Base-by-base conservation (phyloP, 192 early-diverging fungal genomes). In the Coemansia javaensis region DNA sequence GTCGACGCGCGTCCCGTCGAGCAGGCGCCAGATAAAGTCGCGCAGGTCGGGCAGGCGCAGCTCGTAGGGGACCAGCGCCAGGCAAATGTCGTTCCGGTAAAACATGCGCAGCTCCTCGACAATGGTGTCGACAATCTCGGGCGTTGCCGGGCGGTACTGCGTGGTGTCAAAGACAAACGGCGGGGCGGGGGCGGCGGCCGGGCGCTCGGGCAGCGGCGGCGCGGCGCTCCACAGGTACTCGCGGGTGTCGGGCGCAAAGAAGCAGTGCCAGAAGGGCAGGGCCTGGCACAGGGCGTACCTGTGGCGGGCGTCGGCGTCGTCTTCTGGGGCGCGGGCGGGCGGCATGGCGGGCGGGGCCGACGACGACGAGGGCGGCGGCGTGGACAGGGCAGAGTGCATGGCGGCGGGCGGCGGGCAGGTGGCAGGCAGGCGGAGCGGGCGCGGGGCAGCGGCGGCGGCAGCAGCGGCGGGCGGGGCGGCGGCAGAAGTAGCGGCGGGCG, bases 1-100 rank as follows among this genome's bases (percentile, higher is more conserved):
- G 13, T 70, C 66, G 4, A 30, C 36, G 18, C 17, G 36, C 1
- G 55, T 70, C 27, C 36, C 46, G 32, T 70, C 66, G 25, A 70
- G 40, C 33, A 63, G 32, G 5, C 44, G 35, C 66, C 66, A 70
- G 21, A 70, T 70, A 58, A 70, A 70, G 30, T 58, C 59, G 37
- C 27, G 30, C 28, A 58, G 40, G 1, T 58, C 37, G 0, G 66
- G 59, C 32, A 63, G 50, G 0, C 66, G 59, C 11, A 46, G 53
- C 32, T 58, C 59, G 22, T 63, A 45, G 2, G 66, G 46, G 7
- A 70, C 33, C 5, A 58, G 22, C 0, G 50, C 59, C n/a, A 36
- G 16, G 32, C 59, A 58, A 1, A 50, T 53, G 47, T 53, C 47
- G 50, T 40, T 58, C 18, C 40, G 38, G 42, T 44, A 50, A 7